Evolutionary conservation across 129 eudicot species (phyloP).

Genomic region (Saposhnikovia divaricata): DNA sequence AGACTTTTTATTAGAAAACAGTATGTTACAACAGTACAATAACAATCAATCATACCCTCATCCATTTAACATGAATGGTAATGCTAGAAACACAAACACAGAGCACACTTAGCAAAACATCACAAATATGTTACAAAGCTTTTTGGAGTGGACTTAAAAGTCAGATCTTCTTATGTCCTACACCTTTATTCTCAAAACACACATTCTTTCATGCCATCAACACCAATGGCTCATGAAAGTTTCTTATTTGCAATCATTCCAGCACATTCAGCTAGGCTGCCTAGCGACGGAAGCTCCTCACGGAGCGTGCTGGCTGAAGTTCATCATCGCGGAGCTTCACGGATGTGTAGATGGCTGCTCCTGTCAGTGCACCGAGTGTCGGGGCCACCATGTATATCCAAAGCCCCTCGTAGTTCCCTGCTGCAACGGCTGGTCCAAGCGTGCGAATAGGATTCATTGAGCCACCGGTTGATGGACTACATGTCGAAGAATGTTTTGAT

Average conservation of each 20-base stretch:
- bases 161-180: background rate
- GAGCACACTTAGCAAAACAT: background rate
- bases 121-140: background rate
- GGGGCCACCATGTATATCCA: conserved; percentile 89
- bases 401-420: conserved; percentile 64
- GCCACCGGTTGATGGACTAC: conserved; percentile 67
- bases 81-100: background rate
- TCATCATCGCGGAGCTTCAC: conserved; percentile 63
- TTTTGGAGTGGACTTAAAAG: conserved; percentile 3
- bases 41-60: background rate
- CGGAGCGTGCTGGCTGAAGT: conserved; percentile 38
- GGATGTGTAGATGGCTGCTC: conserved; percentile 62
- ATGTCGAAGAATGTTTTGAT: background rate
- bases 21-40: background rate
- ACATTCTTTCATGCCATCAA: background rate
- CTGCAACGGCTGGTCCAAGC: conserved; percentile 82
- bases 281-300: conserved; percentile 70
- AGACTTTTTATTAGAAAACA: background rate
- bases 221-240: background rate
- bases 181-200: conserved; percentile 10
- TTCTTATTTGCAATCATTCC: background rate
- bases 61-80: conserved; percentile 1
- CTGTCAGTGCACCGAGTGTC: conserved; percentile 67
- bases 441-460: conserved; percentile 93
- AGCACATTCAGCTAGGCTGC: background rate